phyloP scores from a whole-genome alignment of 2,329 filamentous ascomycete species.

The Fusarium sp. region DNA sequence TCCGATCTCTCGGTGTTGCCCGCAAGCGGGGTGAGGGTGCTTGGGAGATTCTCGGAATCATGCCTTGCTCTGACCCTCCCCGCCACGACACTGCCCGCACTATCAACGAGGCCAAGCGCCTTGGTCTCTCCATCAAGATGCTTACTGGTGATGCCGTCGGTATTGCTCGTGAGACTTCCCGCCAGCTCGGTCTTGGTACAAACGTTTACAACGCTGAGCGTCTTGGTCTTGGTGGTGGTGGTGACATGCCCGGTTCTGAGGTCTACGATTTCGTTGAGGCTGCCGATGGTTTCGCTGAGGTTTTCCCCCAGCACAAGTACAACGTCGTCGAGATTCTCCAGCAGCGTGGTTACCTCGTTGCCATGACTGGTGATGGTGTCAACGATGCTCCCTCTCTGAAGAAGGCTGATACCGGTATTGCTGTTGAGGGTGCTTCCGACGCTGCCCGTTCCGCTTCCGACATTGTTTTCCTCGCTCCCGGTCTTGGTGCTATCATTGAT shows the following conservation, averaged over 20 bases:
- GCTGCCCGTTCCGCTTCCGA: slow-evolving; percentile 91
- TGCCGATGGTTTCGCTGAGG: slow-evolving; percentile 93
- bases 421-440: slow-evolving; percentile 90
- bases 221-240: slow-evolving; percentile 87
- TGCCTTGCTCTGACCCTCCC: slow-evolving; percentile 92
- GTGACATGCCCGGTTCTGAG: slow-evolving; percentile 92
- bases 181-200: slow-evolving; percentile 89
- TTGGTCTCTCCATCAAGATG: slow-evolving; percentile 95
- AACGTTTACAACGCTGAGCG: slow-evolving; percentile 95
- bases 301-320: slow-evolving; percentile 93
- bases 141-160: slow-evolving; percentile 94
- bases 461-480: slow-evolving; percentile 92
- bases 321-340: slow-evolving; percentile 82
- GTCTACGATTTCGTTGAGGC: slow-evolving; percentile 96
- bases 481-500: slow-evolving; percentile 91
- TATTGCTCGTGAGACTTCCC: slow-evolving; percentile 90
- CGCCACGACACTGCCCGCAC: slow-evolving; percentile 91
- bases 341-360: slow-evolving; percentile 91
- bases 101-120: slow-evolving; percentile 86
- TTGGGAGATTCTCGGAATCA: slow-evolving; percentile 94
- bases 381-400: slow-evolving; percentile 93
- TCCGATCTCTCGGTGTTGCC: slow-evolving; percentile 92
- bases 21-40: slow-evolving; percentile 83
- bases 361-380: slow-evolving; percentile 96
- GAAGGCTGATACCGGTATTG: slow-evolving; percentile 96